Evolutionary conservation across 352 stramenopile species (phyloP).

Genomic region (Pythium aquatile): DNA sequence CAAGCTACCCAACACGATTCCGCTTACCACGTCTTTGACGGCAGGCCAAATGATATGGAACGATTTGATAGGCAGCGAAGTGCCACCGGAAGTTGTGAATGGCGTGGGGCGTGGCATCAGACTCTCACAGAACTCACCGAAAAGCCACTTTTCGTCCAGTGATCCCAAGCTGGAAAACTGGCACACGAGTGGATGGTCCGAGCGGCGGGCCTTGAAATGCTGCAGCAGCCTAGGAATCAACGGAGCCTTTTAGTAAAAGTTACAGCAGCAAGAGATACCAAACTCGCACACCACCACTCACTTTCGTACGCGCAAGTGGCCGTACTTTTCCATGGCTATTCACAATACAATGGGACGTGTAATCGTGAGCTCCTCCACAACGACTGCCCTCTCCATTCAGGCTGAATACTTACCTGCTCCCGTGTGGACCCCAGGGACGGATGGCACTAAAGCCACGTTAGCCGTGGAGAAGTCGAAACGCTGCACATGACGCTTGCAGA

Average conservation of each 20-base stretch:
- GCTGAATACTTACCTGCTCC: conserved; percentile 41
- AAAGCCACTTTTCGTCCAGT: conserved; percentile 82
- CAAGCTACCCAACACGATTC: neutral
- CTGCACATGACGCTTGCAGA: conserved; percentile 44
- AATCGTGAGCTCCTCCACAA: neutral
- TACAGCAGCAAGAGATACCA: too few species aligned
- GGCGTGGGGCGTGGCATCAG: conserved; percentile 50
- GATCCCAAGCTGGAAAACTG: conserved; percentile 86
- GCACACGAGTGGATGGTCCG: conserved; percentile 68
- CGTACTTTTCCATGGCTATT: conserved; percentile 81
- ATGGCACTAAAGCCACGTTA: conserved; percentile 57
- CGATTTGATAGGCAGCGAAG: conserved; percentile 40
- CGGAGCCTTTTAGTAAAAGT: neutral
- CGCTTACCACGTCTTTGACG: conserved; percentile 70
- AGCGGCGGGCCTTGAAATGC: conserved; percentile 40
- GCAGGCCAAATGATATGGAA: conserved; percentile 83
- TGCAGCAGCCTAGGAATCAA: conserved; percentile 43
- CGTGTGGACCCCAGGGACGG: conserved; percentile 67
- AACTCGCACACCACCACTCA: conserved; percentile 19
- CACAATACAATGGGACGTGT: neutral
- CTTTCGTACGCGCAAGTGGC: conserved; percentile 68
- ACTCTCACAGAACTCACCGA: conserved; percentile 65
- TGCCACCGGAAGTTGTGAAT: conserved; percentile 21
- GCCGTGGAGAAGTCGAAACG: conserved; percentile 68
- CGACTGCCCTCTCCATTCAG: neutral